phyloP scores from a whole-genome alignment of 139 green algal species.

The Auxenochlorella protothecoides region DNA sequence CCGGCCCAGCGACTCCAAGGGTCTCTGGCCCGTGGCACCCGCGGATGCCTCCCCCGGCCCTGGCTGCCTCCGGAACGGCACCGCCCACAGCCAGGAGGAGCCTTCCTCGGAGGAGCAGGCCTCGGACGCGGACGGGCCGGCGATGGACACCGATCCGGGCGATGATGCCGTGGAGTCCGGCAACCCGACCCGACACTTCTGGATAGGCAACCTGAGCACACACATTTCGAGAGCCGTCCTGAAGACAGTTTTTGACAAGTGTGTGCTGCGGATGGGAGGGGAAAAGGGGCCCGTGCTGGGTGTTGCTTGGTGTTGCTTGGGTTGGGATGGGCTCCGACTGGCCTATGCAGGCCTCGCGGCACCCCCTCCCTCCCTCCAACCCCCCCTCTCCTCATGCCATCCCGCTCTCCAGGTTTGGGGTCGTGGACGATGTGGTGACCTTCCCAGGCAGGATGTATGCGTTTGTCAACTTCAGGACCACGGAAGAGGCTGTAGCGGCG shows the following conservation, averaged over 20 bases:
- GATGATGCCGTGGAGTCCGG: slow-evolving; percentile 1
- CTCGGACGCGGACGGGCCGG: no score
- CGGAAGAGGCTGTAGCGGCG: slow-evolving; percentile 40
- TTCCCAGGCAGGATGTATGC: slow-evolving; percentile 69
- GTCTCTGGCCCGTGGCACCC: no score
- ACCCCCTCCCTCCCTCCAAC: background rate
- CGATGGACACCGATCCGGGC: no score
- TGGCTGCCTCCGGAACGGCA: no score
- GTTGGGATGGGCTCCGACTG: no score
- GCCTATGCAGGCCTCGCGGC: no score
- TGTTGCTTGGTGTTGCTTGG: no score
- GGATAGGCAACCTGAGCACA: slow-evolving; percentile 60
- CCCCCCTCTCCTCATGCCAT: background rate
- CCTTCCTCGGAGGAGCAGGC: no score
- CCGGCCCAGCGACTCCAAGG: no score
- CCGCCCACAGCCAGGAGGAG: no score
- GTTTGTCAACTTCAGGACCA: slow-evolving; percentile 56
- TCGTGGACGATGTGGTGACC: slow-evolving; percentile 59
- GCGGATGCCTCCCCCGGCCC: no score
- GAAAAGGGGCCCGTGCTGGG: no score
- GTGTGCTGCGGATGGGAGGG: background rate
- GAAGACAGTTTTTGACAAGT: slow-evolving; percentile 49
- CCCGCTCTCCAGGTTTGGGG: slow-evolving; percentile 30
- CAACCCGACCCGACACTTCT: slow-evolving; percentile 47
- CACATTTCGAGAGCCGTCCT: slow-evolving; percentile 35